These are phyloP conservation scores for Calonectria fujianensis DNA, from an alignment of 2,329 filamentous ascomycete species.

Conservation along the genomic window DNA sequence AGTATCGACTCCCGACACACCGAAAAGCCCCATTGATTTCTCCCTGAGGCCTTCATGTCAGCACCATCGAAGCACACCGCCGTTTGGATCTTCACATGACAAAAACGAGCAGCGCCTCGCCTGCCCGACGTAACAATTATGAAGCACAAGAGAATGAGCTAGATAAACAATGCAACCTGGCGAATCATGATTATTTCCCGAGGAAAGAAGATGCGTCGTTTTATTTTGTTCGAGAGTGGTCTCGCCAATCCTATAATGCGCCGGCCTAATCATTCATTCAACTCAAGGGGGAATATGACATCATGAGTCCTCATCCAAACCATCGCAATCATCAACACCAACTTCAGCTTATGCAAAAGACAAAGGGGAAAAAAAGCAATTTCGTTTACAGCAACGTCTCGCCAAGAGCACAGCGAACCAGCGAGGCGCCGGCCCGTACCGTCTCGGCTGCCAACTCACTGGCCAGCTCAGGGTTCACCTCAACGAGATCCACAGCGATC, in stretches of 20 bases:
- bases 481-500: slow-evolving; percentile 87
- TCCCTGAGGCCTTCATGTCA: slow-evolving; percentile 10
- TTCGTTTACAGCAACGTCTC: slow-evolving; percentile 84
- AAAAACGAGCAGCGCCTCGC: neutral
- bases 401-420: slow-evolving; percentile 93
- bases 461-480: slow-evolving; percentile 85
- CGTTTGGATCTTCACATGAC: slow-evolving; percentile 12
- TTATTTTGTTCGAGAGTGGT: slow-evolving; percentile 55
- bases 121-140: neutral
- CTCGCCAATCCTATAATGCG: slow-evolving; percentile 53
- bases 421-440: slow-evolving; percentile 90
- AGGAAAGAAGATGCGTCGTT: slow-evolving; percentile 53
- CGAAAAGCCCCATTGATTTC: slow-evolving; percentile 10
- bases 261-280: slow-evolving; percentile 53
- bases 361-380: neutral
- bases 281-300: slow-evolving; percentile 53
- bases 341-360: slow-evolving; percentile 8
- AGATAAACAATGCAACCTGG: neutral
- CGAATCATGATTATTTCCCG: slow-evolving; percentile 28
- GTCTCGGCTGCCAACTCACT: slow-evolving; percentile 86
- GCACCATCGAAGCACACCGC: slow-evolving; percentile 9
- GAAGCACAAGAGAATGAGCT: neutral
- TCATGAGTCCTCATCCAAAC: slow-evolving; percentile 44
- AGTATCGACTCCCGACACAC: neutral
- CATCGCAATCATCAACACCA: slow-evolving; percentile 36